phyloP scores from a whole-genome alignment of 2,329 filamentous ascomycete genomes.

The Alternaria sp. region DNA sequence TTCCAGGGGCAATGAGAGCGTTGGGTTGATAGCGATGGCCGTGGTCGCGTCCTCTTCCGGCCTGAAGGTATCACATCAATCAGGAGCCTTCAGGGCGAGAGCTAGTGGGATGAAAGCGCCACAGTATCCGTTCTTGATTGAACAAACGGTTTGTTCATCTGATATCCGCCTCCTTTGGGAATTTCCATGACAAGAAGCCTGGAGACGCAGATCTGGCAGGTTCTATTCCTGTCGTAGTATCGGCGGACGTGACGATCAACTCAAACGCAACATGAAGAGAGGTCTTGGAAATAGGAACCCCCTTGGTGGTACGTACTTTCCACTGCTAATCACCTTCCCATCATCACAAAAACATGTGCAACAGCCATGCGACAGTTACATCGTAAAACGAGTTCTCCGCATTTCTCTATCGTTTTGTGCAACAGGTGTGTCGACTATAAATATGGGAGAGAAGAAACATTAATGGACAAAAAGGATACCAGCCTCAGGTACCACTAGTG shows the following conservation, averaged over 20 bases:
- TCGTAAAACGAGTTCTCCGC: not conserved
- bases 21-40: too few relatives aligned
- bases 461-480: not conserved
- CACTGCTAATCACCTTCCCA: not conserved
- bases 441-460: not conserved
- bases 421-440: not conserved
- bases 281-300: not conserved
- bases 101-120: too few relatives aligned
- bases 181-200: too few relatives aligned
- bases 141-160: too few relatives aligned
- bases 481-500: not conserved
- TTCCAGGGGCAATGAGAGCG: too few relatives aligned
- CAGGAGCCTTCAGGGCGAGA: too few relatives aligned
- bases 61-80: too few relatives aligned
- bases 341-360: not conserved
- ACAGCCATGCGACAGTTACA: not conserved
- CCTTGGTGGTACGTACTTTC: not conserved
- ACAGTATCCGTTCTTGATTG: too few relatives aligned
- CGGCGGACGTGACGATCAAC: not conserved
- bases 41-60: too few relatives aligned
- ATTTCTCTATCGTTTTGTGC: not conserved
- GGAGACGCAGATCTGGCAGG: too few relatives aligned
- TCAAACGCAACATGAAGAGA: not conserved
- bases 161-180: too few relatives aligned
- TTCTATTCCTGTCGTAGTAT: too few relatives aligned